phyloP scores from a whole-genome alignment of 192 early-diverging fungal species.

The Chytriomyces sp. region DNA sequence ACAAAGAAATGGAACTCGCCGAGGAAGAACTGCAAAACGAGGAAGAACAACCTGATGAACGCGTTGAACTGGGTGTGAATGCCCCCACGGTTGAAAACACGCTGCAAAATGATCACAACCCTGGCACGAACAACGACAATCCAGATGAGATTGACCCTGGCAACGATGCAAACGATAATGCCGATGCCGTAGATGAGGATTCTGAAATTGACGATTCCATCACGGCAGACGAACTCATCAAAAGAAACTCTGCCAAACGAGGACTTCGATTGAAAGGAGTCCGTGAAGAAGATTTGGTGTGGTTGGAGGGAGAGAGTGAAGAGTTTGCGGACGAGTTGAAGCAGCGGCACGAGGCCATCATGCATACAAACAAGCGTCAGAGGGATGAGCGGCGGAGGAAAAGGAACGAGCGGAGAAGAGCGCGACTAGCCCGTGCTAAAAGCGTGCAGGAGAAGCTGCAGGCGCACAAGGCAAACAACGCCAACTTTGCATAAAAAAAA shows the following conservation, averaged over 20 bases:
- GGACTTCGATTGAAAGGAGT: conserved; percentile 1
- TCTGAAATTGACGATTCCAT: conserved; percentile 18
- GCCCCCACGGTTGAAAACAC: neutral
- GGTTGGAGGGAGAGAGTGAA: conserved; percentile 26
- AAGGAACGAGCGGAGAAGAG: conserved; percentile 9
- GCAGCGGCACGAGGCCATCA: conserved; percentile 14
- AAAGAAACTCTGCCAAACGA: conserved; percentile 15
- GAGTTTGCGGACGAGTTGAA: conserved; percentile 16
- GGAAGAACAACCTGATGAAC: neutral
- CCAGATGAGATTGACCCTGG: neutral
- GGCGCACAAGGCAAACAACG: conserved; percentile 4
- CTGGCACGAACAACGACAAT: neutral
- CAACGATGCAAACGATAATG: neutral
- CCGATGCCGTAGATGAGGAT: neutral
- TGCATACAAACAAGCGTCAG: conserved; percentile 7
- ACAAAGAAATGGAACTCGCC: too few relatives aligned
- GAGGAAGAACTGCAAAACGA: neutral
- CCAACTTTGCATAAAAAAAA: neutral
- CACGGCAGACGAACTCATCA: conserved; percentile 22
- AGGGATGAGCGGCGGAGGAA: conserved; percentile 5
- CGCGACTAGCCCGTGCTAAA: neutral
- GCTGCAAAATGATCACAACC: neutral
- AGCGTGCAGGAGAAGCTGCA: conserved; percentile 11
- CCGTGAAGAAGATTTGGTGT: conserved; percentile 29
- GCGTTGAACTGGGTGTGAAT: neutral